Evolutionary conservation across 1,284 basidiomycete species (phyloP).

Genomic region (Limonomyces culmigenus): DNA sequence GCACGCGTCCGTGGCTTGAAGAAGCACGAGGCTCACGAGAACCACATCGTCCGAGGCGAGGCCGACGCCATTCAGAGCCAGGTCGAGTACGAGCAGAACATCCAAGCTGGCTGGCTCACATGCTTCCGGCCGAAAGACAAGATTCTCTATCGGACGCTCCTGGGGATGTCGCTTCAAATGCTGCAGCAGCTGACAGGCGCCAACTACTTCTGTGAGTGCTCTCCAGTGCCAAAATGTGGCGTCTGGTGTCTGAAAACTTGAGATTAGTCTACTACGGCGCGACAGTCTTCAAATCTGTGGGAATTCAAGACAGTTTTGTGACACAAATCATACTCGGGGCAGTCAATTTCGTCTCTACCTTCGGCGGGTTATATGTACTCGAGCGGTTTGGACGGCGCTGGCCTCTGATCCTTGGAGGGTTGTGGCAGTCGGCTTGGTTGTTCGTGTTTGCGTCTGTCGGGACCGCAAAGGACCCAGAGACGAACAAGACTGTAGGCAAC

Average conservation of each 20-base stretch:
- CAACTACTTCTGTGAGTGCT: conserved; percentile 36
- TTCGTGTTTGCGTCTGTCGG: conserved; percentile 67
- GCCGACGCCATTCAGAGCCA: conserved; percentile 32
- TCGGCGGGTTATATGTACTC: conserved; percentile 54
- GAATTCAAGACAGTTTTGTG: conserved; percentile 49
- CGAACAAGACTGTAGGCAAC: conserved; percentile 30
- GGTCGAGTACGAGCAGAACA: conserved; percentile 27
- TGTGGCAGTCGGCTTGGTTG: conserved; percentile 65
- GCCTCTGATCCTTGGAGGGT: conserved; percentile 49
- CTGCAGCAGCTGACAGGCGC: conserved; percentile 66
- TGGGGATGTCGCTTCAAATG: conserved; percentile 55
- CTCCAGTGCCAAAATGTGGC: conserved; percentile 21
- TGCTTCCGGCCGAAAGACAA: conserved; percentile 38
- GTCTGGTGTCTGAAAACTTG: no score
- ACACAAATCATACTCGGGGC: conserved; percentile 59
- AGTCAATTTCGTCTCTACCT: conserved; percentile 56
- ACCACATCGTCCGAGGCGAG: conserved; percentile 29
- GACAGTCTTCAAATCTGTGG: conserved; percentile 52
- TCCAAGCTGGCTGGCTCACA: conserved; percentile 37
- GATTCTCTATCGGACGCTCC: conserved; percentile 41
- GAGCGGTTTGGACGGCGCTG: conserved; percentile 45
- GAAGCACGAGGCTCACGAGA: conserved; percentile 19
- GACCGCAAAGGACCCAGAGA: conserved; percentile 39
- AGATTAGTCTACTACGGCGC: conserved; percentile 33
- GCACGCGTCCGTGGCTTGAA: conserved; percentile 40